Evolutionary conservation across 2,329 filamentous ascomycete genomes (phyloP), one percentile per base, ranked within the genome.

Genomic region (Ascochyta clinopodiicola): DNA sequence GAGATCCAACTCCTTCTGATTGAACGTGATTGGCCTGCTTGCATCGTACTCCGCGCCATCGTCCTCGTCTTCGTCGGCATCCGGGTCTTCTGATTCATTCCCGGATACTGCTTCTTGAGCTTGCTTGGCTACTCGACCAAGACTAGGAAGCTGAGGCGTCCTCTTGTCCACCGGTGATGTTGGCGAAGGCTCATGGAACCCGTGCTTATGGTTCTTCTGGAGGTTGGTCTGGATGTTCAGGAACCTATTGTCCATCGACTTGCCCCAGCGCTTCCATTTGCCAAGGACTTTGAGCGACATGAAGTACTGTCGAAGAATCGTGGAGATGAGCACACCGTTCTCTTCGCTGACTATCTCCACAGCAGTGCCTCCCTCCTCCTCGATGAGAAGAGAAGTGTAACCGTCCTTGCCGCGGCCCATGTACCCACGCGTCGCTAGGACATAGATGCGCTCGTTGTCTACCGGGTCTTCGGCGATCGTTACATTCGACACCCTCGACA

Each of bases 401-500:
- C 92, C 92, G 63, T 96, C 92, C 74, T 94, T 95, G 19, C 92
- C 92, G 32, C 91, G 85, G 4, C 84, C 88, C 92, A 96, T 96
- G 71, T 96, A 97, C 0, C 91, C 92, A 51, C 92, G 80, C 0
- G 92, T 97, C 8, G 88, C 89, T 2, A 96, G 79, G 0, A 83
- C 82, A 68, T 96, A 96, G 34, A 85, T 79, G 56, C 78, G 84
- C 19, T 86, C 79, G 10, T 83, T 76, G 21, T 92, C 84, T 4
- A 92, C 79, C 0, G 87, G 82, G 45, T 82, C 74, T 0, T 82
- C 85, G 1, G 81, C 85, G 22, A 96, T 82, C 9, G 80, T 82
- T 9, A 86, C 84, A 42, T 80, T 85, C 1, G 83, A 75, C 37
- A 96, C 81, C 27, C 92, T 84, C 3, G 84, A 82, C 0, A 87